A percentile compares a stretch with the other conserved stretches of the same genome.
Conservation (phyloP, 2,329 filamentous ascomycete species). For the Bertia moriformis region DNA sequence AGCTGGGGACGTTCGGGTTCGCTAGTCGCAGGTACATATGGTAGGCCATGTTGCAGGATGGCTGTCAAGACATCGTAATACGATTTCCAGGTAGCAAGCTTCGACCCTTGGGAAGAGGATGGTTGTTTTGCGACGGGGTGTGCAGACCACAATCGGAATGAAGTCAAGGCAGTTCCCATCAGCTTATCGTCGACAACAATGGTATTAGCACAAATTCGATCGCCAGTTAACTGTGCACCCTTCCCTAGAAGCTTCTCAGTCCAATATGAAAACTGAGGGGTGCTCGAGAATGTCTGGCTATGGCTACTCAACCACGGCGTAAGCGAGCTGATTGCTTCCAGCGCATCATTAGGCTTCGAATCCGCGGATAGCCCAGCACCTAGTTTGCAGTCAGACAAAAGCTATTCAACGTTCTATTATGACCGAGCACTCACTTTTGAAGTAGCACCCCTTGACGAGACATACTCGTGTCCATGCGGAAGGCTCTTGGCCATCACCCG, state of each 20-base stretch:
- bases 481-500: slow-evolving; percentile 14
- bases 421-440: slow-evolving; percentile 28
- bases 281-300: neutral
- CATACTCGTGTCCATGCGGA: slow-evolving; percentile 42
- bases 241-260: neutral
- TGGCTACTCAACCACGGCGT: neutral
- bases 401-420: neutral
- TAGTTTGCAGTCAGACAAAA: neutral
- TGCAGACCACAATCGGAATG: neutral
- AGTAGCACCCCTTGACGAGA: slow-evolving; percentile 36
- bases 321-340: neutral
- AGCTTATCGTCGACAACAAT: neutral
- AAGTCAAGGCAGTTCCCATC: neutral
- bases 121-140: neutral
- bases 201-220: neutral
- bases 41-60: slow-evolving; percentile 26
- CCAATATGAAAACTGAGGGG: neutral
- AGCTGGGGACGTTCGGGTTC: slow-evolving; percentile 21
- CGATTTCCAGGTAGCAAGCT: slow-evolving; percentile 33
- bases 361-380: neutral
- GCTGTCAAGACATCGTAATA: slow-evolving; percentile 43
- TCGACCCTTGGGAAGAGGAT: neutral
- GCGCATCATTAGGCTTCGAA: neutral
- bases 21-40: slow-evolving; percentile 4
- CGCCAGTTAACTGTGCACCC: neutral